Evolutionary conservation across 495 filamentous ascomycete genomes (phyloP).

Genomic region (Lentithecium fluviatile): DNA sequence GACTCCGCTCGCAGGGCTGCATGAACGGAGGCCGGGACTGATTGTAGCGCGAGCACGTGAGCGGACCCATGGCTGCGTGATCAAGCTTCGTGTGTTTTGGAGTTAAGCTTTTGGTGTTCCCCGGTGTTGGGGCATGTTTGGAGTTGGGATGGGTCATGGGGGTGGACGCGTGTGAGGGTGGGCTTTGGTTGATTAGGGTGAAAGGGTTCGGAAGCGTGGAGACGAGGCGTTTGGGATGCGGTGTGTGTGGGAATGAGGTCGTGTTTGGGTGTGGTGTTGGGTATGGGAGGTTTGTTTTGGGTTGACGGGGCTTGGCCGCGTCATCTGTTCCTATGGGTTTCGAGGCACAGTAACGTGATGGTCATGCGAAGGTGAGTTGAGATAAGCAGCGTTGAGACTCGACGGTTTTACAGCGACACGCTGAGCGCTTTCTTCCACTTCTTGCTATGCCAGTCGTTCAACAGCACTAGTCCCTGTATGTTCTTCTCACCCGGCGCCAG

Average conservation of each 20-base stretch:
- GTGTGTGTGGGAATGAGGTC: not conserved
- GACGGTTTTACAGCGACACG: too few species aligned
- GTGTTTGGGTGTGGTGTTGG: not conserved
- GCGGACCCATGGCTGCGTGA: not conserved
- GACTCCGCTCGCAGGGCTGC: not conserved
- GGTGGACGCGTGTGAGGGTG: not conserved
- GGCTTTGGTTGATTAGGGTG: too few species aligned
- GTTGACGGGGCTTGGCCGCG: not conserved
- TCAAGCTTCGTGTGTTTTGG: constrained; percentile 29
- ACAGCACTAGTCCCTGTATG: constrained; percentile 11
- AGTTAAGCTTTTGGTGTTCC: constrained; percentile 10
- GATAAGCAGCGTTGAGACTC: too few species aligned
- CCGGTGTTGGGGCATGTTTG: not conserved
- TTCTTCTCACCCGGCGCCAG: constrained; percentile 3
- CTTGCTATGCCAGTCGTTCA: constrained; percentile 1
- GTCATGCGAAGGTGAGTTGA: not conserved
- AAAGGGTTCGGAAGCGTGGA: too few species aligned
- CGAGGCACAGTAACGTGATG: not conserved
- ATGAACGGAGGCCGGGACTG: not conserved
- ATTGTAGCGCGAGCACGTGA: not conserved
- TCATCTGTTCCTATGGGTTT: too few species aligned
- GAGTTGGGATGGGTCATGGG: not conserved
- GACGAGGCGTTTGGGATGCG: too few species aligned
- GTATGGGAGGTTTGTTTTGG: not conserved
- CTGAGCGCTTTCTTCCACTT: constrained; percentile 6